Conservation (phyloP, 345 rosid genomes). For the Brassica juncea region DNA sequence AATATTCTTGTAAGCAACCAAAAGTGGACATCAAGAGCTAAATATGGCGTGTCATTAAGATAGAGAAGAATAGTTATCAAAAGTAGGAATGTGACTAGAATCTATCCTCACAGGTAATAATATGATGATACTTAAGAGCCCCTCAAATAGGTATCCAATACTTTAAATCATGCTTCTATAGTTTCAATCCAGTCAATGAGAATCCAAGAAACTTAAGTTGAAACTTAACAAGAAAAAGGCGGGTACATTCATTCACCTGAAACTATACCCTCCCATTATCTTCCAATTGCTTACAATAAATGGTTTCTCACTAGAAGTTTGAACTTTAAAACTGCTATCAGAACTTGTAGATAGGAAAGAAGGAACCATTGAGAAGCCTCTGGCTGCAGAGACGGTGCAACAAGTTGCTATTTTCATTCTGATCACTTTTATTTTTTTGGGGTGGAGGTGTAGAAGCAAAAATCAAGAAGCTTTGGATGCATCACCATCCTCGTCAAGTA, state of each 20-base stretch:
- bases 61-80: constrained; percentile 31
- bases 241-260: constrained; percentile 8
- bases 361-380: constrained; percentile 6
- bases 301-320: not conserved
- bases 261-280: constrained; percentile 6
- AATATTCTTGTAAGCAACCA: constrained; percentile 26
- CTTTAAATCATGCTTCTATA: constrained; percentile 10
- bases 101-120: constrained; percentile 15
- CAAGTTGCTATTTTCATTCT: constrained; percentile 13
- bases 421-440: not conserved
- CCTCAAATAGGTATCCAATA: constrained; percentile 36
- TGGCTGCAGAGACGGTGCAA: not conserved
- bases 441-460: not conserved
- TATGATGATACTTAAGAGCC: constrained; percentile 20
- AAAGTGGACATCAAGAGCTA: constrained; percentile 31
- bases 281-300: constrained; percentile 23
- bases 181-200: constrained; percentile 28
- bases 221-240: constrained; percentile 5
- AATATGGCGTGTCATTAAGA: constrained; percentile 28
- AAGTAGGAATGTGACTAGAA: constrained; percentile 30
- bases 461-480: constrained; percentile 32
- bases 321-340: not conserved
- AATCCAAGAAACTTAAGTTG: constrained; percentile 17
- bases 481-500: constrained; percentile 47
- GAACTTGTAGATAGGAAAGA: constrained; percentile 2